Percentiles rank a stretch among this genome's conserved stretches.
phyloP scores from a whole-genome alignment of 345 rosid genomes.

The Gossypium arboreum region DNA sequence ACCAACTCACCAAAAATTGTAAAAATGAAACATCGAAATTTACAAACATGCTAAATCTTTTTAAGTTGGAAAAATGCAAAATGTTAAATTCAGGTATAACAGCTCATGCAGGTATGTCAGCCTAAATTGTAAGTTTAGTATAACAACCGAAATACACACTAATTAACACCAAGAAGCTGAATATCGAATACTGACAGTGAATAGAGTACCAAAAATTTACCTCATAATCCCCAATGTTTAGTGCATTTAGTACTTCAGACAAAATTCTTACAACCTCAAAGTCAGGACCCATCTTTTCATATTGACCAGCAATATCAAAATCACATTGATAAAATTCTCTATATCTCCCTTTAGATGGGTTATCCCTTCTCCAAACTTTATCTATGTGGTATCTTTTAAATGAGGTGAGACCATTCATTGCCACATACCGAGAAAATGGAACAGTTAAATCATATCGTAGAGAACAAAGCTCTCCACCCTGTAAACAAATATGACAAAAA shows the following conservation, averaged over 20 bases:
- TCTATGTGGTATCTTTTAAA: slow-evolving; percentile 87
- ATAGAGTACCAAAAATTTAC: slow-evolving; percentile 29
- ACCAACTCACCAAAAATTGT: neutral
- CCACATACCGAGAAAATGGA: slow-evolving; percentile 90
- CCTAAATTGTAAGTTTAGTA: neutral
- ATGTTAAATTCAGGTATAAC: neutral
- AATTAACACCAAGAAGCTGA: neutral
- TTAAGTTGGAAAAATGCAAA: neutral
- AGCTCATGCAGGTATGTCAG: neutral
- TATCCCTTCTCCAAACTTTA: slow-evolving; percentile 88
- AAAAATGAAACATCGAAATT: neutral
- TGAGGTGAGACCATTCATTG: slow-evolving; percentile 81
- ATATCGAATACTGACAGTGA: neutral
- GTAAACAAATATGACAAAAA: slow-evolving; percentile 19
- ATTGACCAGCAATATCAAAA: slow-evolving; percentile 89
- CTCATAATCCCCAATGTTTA: slow-evolving; percentile 85
- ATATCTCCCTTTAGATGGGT: slow-evolving; percentile 89
- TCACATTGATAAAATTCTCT: slow-evolving; percentile 98
- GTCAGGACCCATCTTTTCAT: slow-evolving; percentile 91
- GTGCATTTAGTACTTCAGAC: slow-evolving; percentile 74
- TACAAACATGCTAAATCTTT: neutral
- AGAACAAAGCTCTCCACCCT: slow-evolving; percentile 98
- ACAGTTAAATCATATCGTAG: slow-evolving; percentile 89
- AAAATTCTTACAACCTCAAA: slow-evolving; percentile 70
- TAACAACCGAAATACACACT: neutral